Evolutionary conservation across 140 eudicot species (phyloP), one percentile per base, ranked within the genome.

Genomic region (Flaveria floridana): DNA sequence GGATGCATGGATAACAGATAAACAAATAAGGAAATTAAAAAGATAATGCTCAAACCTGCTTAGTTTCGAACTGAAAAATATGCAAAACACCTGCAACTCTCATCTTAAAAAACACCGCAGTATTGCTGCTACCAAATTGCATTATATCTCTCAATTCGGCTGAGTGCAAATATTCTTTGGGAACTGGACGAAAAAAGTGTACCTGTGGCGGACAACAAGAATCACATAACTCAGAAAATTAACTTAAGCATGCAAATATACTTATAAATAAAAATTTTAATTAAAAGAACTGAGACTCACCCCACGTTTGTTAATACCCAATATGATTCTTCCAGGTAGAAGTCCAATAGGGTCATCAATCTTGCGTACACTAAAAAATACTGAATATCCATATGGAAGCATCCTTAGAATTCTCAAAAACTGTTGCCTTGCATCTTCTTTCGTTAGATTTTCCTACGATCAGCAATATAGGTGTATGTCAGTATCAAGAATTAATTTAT

Each of bases 41-140:
- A 12, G 39, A 56, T 18, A 67, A 72, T 12, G 37, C 21, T 53
- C 23, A 1, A 44, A 95, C 99, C 99, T 95, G 99, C 82, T 89
- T 95, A 4, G 99, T 95, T 79, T 95, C 99, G 47, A 95, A 95
- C 68, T 95, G 99, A 81, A 95, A 95, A 77, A 95, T 91, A 81
- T 95, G 99, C 79, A 95, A 82, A 25, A 88, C 97, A 20, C 99
- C 99, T 13, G 99, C 99, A 76, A 95, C 99, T 84, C 99, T 85
- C 99, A 95, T 95, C 79, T 95, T 95, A 53, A 95, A 95, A 51
- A 95, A 95, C 41, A 95, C 99, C 30, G 99, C 99, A 26, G 99
- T 87, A 56, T 95, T 91, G 73, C 99, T 95, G 86, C 99, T 95
- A 50, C 99, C 99, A 71, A 95, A 95, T 82, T 95, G 99, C 99